Conservation (phyloP, 2,329 filamentous ascomycete genomes). For the Phialophora expanda region DNA sequence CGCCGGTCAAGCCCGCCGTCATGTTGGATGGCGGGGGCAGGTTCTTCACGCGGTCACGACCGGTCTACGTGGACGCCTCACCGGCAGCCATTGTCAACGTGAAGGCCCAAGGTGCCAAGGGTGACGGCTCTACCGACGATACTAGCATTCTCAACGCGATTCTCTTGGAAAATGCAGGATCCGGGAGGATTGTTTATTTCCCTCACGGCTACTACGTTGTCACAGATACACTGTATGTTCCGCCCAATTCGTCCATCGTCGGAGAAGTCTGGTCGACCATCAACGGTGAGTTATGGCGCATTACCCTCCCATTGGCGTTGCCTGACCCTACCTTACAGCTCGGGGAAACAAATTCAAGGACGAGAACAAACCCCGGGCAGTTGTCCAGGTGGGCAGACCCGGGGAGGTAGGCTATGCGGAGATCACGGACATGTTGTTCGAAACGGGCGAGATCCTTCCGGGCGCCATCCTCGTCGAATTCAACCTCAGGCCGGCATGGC, state of each 20-base stretch:
- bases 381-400: slow-evolving; percentile 58
- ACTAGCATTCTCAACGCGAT: neutral
- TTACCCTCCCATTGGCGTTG: neutral
- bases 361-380: slow-evolving; percentile 51
- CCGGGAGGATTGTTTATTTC: slow-evolving; percentile 2
- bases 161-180: neutral
- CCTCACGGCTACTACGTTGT: slow-evolving; percentile 1
- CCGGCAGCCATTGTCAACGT: neutral
- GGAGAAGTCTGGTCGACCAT: slow-evolving; percentile 4
- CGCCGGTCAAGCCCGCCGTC: neutral
- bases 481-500: slow-evolving; percentile 73
- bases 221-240: neutral
- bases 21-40: neutral
- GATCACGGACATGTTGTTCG: slow-evolving; percentile 60
- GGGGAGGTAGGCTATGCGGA: slow-evolving; percentile 59
- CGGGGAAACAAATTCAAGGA: slow-evolving; percentile 48
- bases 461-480: slow-evolving; percentile 79
- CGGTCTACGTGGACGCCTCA: neutral
- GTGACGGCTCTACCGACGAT: slow-evolving; percentile 7
- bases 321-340: neutral
- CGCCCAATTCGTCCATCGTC: neutral
- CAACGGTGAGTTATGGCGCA: neutral
- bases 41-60: slow-evolving; percentile 1
- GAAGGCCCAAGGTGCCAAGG: neutral
- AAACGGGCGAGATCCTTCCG: slow-evolving; percentile 54